Base-by-base conservation (phyloP, 495 filamentous ascomycete genomes). In the Penicillium psychrofluorescens region DNA sequence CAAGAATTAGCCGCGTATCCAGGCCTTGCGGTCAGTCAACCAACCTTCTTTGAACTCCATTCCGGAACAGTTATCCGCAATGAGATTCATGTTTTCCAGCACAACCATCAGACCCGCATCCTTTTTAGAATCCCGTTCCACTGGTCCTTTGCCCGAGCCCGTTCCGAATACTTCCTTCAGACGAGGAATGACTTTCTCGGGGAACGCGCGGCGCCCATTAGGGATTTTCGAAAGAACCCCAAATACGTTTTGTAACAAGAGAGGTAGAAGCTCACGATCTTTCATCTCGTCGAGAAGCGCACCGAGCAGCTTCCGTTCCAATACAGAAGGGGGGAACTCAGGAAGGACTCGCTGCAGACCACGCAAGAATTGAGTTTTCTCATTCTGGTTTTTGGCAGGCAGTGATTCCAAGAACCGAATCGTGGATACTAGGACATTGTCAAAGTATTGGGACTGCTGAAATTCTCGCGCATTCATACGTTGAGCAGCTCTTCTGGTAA, bases 381-480 rank as follows among this genome's bases (percentile, higher is more conserved):
- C 94, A 54, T 78, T 85, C 0, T 85, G 75, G 3, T 88, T 95
- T 66, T 98, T 98, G 33, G 89, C 84, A 2, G 92, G 90, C 40
- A 98, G 75, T 0, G 79, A 73, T 49, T 98, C 92, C 16, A 98
- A 68, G 55, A 97, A 98, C 16, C 94, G 90, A 41, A 98, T 90
- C 0, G 94, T 92, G 1, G 89, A 92, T 22, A 98, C 86, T 15
- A 98, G 73, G 40, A 95, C 89, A 58, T 96, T 97, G 61, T 97
- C 88, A 50, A 98, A 98, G 58, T 94, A 98, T 47, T 81, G 79
- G 46, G 87, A 90, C 58, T 95, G 80, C 57, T 98, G 91, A 47
- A 98, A 97, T 50, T 95, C 90, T 40, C 81, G 79, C 31, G 91
- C 94, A 43, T 80, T 91, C 70, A 95, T 79, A 28, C 92, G 77